Conservation (phyloP, 2,329 filamentous ascomycete genomes). For the Penicillium concentricum region DNA sequence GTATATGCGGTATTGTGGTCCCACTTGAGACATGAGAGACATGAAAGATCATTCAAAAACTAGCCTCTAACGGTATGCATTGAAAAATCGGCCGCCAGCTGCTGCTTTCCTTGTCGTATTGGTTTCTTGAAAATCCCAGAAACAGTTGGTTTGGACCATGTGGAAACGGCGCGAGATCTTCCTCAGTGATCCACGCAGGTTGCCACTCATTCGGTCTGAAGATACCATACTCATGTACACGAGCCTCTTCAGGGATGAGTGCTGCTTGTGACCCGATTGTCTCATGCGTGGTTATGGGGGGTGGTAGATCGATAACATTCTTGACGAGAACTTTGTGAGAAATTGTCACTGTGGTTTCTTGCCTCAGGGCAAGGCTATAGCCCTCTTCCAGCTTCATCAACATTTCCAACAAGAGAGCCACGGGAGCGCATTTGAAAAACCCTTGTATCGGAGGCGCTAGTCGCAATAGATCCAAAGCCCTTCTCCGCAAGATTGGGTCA, state of each 20-base stretch:
- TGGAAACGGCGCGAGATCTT: background rate
- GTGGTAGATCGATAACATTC: background rate
- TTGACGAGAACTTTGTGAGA: background rate
- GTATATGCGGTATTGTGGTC: no score
- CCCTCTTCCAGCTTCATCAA: slow-evolving; percentile 23
- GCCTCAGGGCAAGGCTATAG: background rate
- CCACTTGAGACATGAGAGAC: background rate
- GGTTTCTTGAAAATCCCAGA: background rate
- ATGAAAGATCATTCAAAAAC: background rate
- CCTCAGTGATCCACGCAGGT: background rate
- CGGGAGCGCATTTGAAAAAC: slow-evolving; percentile 23
- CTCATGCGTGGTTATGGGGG: background rate
- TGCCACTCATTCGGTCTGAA: slow-evolving; percentile 16
- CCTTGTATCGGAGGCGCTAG: slow-evolving; percentile 25
- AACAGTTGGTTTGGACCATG: background rate
- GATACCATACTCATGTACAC: slow-evolving; percentile 22
- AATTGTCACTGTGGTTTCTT: background rate
- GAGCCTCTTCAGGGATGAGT: slow-evolving; percentile 23
- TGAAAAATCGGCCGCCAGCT: background rate
- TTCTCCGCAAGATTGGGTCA: slow-evolving; percentile 19
- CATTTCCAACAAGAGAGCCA: slow-evolving; percentile 16
- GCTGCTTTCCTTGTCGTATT: background rate
- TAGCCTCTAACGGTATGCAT: background rate
- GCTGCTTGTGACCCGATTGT: background rate
- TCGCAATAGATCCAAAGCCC: slow-evolving; percentile 20